Base-by-base conservation (phyloP, 1,284 basidiomycete species). In the Trametes versicolor region DNA sequence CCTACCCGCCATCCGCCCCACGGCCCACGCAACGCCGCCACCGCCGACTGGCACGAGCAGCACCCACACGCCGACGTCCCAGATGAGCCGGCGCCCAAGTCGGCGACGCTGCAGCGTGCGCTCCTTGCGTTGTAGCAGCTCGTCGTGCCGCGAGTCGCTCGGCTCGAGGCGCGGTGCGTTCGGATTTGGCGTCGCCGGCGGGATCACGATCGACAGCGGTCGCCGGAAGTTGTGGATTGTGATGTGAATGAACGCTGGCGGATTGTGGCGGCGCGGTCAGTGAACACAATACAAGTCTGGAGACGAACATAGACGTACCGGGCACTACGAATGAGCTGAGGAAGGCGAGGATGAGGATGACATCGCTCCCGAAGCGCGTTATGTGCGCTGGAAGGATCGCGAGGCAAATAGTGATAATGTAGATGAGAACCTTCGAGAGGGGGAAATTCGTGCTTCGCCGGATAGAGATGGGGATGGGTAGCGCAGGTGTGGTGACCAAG, bases 81-180 rank as follows among this genome's bases (percentile, higher is more conserved):
- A 93, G 1, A 88, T 72, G 41, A 94, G 77, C 29, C 92, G 81
- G 65, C 83, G 84, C 45, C 83, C 83, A 51, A 88, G 82, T 65
- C 92, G 85, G 48, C 82, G 81, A 60, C 83, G 82, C 75, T 94
- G 92, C 61, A 94, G 77, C 36, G 85, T 85, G 55, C 85, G 82
- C 76, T 94, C 92, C 78, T 94, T 94, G 65, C 91, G 83, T 70
- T 90, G 84, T 47, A 94, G 79, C 29, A 94, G 83, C 57, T 88
- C 86, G 70, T 92, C 89, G 54, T 80, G 73, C 56, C 72, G 64
- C 37, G 76, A 73, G 47, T 77, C 71, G 58, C 74, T 74, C 48
- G 70, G 63, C 75, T 75, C 48, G 73, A 70, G 47, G 73, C 49
- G 36, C 47, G 71, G 19, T 58, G 74, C 1, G 61, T 65, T 58